Percentiles rank a stretch among this genome's conserved stretches.
phyloP scores from a whole-genome alignment of 257 asterid species.

The Nicotiana knightiana region DNA sequence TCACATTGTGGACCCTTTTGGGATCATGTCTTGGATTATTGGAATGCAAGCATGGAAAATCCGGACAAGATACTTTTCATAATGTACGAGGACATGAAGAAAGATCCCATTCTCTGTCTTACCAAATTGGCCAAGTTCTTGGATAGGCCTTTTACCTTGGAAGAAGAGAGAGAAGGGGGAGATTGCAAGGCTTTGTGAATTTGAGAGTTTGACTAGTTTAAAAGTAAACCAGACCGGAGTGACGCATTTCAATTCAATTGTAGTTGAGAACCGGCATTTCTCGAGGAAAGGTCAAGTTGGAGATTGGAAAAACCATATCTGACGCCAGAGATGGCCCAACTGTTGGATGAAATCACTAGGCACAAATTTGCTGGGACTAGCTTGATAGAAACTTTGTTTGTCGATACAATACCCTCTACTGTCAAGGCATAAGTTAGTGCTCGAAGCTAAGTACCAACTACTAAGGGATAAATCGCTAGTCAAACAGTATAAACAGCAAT shows the following conservation, averaged over 20 bases:
- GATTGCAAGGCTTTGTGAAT: neutral
- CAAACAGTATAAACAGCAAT: neutral
- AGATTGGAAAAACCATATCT: neutral
- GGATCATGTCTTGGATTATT: neutral
- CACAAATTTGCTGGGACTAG: neutral
- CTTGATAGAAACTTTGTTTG: neutral
- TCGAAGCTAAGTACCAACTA: too few relatives aligned
- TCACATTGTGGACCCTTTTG: neutral
- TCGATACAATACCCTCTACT: neutral
- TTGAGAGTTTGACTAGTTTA: neutral
- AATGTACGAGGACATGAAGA: neutral
- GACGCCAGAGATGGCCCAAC: neutral
- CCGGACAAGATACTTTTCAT: neutral
- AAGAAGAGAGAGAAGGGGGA: neutral
- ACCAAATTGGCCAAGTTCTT: neutral
- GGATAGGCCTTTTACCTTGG: neutral
- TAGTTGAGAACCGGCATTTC: neutral
- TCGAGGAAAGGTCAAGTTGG: neutral
- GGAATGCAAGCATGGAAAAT: neutral
- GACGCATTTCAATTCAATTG: neutral
- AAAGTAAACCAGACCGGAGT: neutral
- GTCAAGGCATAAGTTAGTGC: neutral
- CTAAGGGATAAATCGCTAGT: neutral
- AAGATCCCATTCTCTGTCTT: neutral
- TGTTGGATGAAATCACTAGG: neutral